phyloP scores from a whole-genome alignment of 257 asterid genomes.

The Solanum neorickii region DNA sequence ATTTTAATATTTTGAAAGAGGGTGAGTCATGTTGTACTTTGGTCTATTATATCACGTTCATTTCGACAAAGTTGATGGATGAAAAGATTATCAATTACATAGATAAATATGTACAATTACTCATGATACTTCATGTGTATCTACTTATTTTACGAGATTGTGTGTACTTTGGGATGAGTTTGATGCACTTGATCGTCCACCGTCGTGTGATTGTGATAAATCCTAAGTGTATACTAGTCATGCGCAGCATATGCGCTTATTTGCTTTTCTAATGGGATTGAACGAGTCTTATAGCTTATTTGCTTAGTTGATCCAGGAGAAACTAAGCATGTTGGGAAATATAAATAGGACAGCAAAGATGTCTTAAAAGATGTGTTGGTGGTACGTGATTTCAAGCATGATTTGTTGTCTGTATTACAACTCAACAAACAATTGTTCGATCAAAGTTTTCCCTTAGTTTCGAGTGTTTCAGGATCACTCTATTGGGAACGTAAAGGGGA shows the following conservation, averaged over 20 bases:
- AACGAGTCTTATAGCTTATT: background rate
- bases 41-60: background rate
- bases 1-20: background rate
- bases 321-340: background rate
- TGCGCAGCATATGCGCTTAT: background rate
- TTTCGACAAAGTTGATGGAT: too few relatives aligned
- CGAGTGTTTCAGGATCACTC: too few relatives aligned
- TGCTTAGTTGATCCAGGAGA: background rate
- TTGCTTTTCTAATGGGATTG: background rate
- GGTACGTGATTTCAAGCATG: background rate
- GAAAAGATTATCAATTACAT: background rate
- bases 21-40: background rate
- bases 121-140: background rate
- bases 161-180: background rate
- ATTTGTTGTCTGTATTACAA: background rate
- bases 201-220: background rate
- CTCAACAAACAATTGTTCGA: background rate
- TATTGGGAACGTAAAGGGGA: too few relatives aligned
- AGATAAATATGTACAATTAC: background rate
- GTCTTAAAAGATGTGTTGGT: background rate
- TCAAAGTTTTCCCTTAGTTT: background rate
- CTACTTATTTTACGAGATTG: background rate
- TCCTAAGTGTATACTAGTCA: background rate
- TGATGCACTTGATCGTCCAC: background rate
- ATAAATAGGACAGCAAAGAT: background rate